phyloP scores from a whole-genome alignment of 306 rosid genomes.

The Casuarina equisetifolia region DNA sequence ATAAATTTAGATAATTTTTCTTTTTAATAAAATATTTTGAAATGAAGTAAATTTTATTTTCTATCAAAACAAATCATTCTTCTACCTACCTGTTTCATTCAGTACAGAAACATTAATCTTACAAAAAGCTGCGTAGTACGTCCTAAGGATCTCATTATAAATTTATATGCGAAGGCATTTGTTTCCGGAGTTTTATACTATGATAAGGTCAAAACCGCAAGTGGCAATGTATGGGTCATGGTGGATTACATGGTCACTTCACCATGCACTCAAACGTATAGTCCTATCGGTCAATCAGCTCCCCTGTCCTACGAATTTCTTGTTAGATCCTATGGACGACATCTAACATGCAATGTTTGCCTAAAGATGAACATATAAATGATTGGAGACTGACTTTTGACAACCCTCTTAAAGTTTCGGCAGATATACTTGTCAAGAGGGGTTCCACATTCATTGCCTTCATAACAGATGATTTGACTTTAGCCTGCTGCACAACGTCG shows the following conservation, averaged over 20 bases:
- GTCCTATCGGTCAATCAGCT: background rate
- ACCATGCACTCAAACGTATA: background rate
- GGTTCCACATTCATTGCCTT: background rate
- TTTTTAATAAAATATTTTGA: too few species aligned
- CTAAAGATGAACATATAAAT: conserved; percentile 40
- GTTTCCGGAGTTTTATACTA: too few species aligned
- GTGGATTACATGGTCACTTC: background rate
- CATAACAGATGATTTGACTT: conserved; percentile 1
- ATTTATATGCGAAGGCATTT: too few species aligned
- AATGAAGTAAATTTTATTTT: too few species aligned
- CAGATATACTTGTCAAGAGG: conserved; percentile 6
- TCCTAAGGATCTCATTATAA: too few species aligned
- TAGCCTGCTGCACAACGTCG: background rate
- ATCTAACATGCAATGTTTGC: conserved; percentile 44
- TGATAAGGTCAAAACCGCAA: too few species aligned
- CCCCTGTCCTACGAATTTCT: conserved; percentile 3
- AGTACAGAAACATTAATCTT: too few species aligned
- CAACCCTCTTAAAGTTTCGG: conserved; percentile 18
- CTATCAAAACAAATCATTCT: too few species aligned
- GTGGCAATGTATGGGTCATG: too few species aligned
- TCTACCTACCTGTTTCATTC: too few species aligned
- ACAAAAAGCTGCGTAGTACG: too few species aligned
- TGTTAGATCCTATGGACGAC: background rate
- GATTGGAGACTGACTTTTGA: conserved; percentile 31
- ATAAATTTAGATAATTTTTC: too few species aligned